Evolutionary conservation across 163 green algal species (phyloP).

Genomic region (Scenedesmus sp.): DNA sequence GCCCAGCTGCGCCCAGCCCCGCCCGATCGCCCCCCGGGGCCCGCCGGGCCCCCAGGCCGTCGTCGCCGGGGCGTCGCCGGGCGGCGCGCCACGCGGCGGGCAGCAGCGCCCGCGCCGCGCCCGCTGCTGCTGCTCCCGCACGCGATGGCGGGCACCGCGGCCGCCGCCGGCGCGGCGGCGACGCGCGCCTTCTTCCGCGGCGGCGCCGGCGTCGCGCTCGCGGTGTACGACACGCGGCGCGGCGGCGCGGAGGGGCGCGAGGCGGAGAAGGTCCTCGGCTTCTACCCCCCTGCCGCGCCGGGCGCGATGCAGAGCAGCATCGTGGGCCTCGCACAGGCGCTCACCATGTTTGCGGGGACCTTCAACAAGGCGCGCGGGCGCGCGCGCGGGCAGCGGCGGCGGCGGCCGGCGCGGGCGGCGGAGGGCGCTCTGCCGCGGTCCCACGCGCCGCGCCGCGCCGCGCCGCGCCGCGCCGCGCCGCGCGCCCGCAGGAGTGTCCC

Average conservation of each 20-base stretch:
- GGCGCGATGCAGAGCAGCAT: conserved; percentile 51
- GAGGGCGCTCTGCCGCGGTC: too few species aligned
- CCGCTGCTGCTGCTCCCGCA: too few species aligned
- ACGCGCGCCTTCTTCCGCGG: conserved; percentile 42
- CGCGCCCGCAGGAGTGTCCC: conserved; percentile 16
- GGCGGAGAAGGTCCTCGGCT: conserved; percentile 59
- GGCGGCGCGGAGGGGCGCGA: conserved; percentile 56
- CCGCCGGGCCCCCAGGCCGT: too few species aligned
- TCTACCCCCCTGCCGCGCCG: conserved; percentile 49
- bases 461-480: neutral
- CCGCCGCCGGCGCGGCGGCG: neutral
- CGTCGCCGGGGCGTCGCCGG: too few species aligned
- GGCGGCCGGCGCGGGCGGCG: too few species aligned
- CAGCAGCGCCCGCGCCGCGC: too few species aligned
- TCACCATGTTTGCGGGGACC: conserved; percentile 46
- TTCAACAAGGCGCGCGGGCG: conserved; percentile 24
- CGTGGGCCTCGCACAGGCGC: conserved; percentile 59
- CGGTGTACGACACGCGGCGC: conserved; percentile 49
- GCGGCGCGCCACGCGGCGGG: too few species aligned
- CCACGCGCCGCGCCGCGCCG: too few species aligned
- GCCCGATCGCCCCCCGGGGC: too few species aligned
- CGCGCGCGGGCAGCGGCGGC: too few species aligned
- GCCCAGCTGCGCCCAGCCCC: too few species aligned
- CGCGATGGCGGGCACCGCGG: too few species aligned
- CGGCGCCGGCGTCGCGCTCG: conserved; percentile 39